Evolutionary conservation across 352 stramenopile genomes (phyloP).

Genomic region (Peronospora belbahrii): DNA sequence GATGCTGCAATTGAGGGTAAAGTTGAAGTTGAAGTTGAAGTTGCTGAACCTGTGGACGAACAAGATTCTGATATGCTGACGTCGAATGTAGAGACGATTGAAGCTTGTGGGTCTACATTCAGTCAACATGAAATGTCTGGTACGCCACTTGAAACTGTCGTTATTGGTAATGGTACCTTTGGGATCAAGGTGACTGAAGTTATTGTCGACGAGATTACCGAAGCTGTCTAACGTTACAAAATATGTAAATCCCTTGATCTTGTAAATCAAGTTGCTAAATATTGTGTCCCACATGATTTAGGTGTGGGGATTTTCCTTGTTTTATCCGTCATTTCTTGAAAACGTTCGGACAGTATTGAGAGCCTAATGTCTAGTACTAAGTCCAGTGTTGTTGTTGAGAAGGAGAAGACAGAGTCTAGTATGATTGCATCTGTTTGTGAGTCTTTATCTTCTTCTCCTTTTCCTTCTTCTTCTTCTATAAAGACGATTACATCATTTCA

Average conservation of each 20-base stretch:
- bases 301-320: background rate
- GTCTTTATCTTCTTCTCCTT: background rate
- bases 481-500: background rate
- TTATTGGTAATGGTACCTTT: slow-evolving; percentile 29
- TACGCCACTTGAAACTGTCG: slow-evolving; percentile 31
- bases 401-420: slow-evolving; percentile 9
- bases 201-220: slow-evolving; percentile 51
- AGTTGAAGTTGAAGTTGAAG: slow-evolving; percentile 15
- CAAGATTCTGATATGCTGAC: slow-evolving; percentile 1
- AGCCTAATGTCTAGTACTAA: slow-evolving; percentile 18
- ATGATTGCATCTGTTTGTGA: background rate
- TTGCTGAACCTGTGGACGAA: slow-evolving; percentile 11
- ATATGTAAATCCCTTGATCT: slow-evolving; percentile 7
- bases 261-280: slow-evolving; percentile 3
- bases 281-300: slow-evolving; percentile 4
- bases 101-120: background rate
- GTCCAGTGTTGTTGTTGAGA: slow-evolving; percentile 9
- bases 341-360: slow-evolving; percentile 14
- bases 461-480: slow-evolving; percentile 1
- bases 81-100: slow-evolving; percentile 2
- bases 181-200: slow-evolving; percentile 45
- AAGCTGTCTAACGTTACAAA: slow-evolving; percentile 37
- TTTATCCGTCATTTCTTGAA: slow-evolving; percentile 21
- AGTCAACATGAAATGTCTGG: slow-evolving; percentile 5
- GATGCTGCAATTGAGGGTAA: too few species aligned